Conservation (phyloP, 352 stramenopile genomes). For the Proteromonas lacertae region DNA sequence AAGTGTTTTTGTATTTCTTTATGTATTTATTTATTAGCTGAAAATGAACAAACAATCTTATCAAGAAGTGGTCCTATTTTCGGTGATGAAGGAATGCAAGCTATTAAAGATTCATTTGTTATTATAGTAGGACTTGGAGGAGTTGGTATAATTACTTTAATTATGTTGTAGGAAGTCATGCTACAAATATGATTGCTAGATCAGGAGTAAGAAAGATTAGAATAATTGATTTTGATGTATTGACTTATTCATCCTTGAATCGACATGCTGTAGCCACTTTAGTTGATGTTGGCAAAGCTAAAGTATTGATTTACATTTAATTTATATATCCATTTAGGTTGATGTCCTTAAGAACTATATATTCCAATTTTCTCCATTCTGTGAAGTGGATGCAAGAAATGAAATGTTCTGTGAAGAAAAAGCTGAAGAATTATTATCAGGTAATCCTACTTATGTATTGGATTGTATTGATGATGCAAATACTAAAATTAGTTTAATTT, state of each 20-base stretch:
- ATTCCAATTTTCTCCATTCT: conserved; percentile 25
- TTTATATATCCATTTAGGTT: conserved; percentile 20
- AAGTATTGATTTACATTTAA: conserved; percentile 42
- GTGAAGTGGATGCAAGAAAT: conserved; percentile 34
- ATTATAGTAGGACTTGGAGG: too few species aligned
- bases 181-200: conserved; percentile 77
- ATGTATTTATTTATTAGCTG: too few species aligned
- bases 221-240: conserved; percentile 96
- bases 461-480: conserved; percentile 96
- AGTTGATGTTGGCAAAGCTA: conserved; percentile 67
- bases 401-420: conserved; percentile 27
- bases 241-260: conserved; percentile 91
- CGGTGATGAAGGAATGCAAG: too few species aligned
- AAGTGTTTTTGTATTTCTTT: too few species aligned
- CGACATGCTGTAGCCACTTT: conserved; percentile 79
- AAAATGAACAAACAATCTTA: too few species aligned
- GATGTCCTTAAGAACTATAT: conserved; percentile 10
- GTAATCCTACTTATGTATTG: conserved; percentile 47
- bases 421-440: conserved; percentile 7
- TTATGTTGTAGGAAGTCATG: conserved; percentile 79
- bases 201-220: conserved; percentile 61
- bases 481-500: conserved; percentile 71
- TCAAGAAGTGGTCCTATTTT: too few species aligned
- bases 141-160: too few species aligned
- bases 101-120: too few species aligned